These are phyloP conservation scores for Acanthamoeba lenticulata DNA, from an alignment of 208 protist species.

Conservation along the genomic window DNA sequence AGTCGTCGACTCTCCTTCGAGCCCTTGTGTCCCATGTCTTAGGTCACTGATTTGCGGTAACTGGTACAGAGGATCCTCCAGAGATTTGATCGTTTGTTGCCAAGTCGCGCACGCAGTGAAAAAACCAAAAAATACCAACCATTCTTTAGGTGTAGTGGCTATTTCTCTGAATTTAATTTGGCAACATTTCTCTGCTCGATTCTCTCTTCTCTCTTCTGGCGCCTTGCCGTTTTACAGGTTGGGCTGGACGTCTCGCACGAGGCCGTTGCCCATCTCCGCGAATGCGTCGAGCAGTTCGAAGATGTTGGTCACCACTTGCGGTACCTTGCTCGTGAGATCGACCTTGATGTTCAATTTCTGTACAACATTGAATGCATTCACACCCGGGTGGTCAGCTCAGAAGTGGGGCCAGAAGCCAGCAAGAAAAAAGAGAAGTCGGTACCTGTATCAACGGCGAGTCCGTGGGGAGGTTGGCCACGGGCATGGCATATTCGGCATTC, in stretches of 20 bases:
- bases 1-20: not conserved
- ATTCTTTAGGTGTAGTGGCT: no score
- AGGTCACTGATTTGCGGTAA: no score
- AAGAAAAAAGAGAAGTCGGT: not conserved
- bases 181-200: no score
- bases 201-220: no score
- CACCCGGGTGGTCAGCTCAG: not conserved
- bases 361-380: not conserved
- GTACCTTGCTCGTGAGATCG: not conserved
- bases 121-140: no score
- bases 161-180: no score
- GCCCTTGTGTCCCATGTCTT: conserved; percentile 72
- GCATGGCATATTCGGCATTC: not conserved
- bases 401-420: not conserved
- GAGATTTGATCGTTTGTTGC: no score
- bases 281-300: conserved; percentile 19
- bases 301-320: conserved; percentile 39
- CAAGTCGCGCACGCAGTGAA: no score
- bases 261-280: not conserved
- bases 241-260: not conserved
- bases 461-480: not conserved
- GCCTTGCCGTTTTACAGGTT: not conserved
- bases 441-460: not conserved
- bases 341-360: conserved; percentile 6
- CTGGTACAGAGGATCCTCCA: no score